A percentile compares a stretch with the other conserved stretches of the same genome.
Evolutionary conservation across 106 monocot species (phyloP).

Genomic region (Triglochin maritima): DNA sequence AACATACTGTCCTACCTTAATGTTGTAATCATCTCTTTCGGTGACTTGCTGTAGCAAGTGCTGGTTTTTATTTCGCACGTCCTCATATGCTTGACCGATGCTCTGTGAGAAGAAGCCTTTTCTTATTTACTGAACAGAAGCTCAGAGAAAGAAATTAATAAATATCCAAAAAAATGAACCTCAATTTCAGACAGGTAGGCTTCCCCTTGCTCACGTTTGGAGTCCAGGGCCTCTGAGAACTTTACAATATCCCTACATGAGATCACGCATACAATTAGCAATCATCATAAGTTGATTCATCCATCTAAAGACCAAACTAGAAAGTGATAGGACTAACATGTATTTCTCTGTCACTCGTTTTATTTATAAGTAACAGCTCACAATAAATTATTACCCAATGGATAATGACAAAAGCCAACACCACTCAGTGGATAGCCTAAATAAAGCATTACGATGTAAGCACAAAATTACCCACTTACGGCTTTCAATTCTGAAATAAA

Average conservation of each 20-base stretch:
- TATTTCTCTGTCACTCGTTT: no score
- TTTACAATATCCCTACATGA: constrained; percentile 46
- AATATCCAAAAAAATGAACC: constrained; percentile 26
- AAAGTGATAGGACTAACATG: no score
- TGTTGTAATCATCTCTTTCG: constrained; percentile 93
- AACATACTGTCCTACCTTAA: constrained; percentile 48
- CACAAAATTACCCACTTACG: no score
- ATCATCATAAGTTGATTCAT: no score
- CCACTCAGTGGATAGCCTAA: no score
- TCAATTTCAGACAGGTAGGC: constrained; percentile 79
- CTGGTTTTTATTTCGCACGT: constrained; percentile 85
- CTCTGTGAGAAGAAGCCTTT: constrained; percentile 35
- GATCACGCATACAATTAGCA: not conserved
- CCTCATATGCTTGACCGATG: constrained; percentile 96
- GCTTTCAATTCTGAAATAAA: not conserved
- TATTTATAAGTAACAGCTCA: no score
- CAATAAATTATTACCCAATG: no score
- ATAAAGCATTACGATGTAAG: no score
- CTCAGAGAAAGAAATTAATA: no score
- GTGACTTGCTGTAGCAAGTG: constrained; percentile 78
- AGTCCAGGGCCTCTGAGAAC: constrained; percentile 52
- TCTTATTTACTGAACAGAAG: not conserved
- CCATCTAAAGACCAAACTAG: no score
- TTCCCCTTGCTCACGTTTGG: constrained; percentile 91
- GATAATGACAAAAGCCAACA: no score